phyloP scores from a whole-genome alignment of 2,329 filamentous ascomycete genomes.

The Aspergillus ustus region DNA sequence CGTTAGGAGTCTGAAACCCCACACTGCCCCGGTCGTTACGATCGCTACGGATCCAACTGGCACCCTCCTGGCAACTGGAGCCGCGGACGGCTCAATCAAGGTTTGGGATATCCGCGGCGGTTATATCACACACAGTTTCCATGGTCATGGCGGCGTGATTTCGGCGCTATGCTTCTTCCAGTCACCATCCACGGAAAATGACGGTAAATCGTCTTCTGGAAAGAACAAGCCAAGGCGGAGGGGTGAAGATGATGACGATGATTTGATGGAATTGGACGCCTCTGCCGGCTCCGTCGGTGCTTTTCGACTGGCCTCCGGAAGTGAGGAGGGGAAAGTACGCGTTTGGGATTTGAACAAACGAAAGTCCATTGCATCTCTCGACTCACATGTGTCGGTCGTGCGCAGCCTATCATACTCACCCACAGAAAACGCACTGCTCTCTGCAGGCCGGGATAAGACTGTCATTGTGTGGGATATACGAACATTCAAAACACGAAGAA shows the following conservation, averaged over 20 bases:
- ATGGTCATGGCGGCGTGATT: slow-evolving; percentile 87
- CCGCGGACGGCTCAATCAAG: slow-evolving; percentile 91
- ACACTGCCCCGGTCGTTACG: slow-evolving; percentile 86
- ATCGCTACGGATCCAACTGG: slow-evolving; percentile 83
- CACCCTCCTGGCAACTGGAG: slow-evolving; percentile 88
- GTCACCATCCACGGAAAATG: slow-evolving; percentile 55
- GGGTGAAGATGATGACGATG: slow-evolving; percentile 48
- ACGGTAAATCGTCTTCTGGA: slow-evolving; percentile 44
- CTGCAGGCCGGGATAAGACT: slow-evolving; percentile 89
- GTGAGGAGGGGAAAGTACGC: slow-evolving; percentile 89
- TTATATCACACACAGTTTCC: slow-evolving; percentile 92
- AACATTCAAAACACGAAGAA: slow-evolving; percentile 80
- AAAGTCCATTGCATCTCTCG: slow-evolving; percentile 74
- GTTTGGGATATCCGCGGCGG: slow-evolving; percentile 94
- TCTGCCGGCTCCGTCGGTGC: slow-evolving; percentile 56
- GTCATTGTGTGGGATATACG: slow-evolving; percentile 87
- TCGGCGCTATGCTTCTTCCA: slow-evolving; percentile 94
- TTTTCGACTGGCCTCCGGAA: slow-evolving; percentile 85
- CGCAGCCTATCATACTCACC: slow-evolving; percentile 81
- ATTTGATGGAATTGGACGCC: slow-evolving; percentile 48
- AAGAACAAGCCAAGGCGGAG: slow-evolving; percentile 52
- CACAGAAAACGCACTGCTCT: slow-evolving; percentile 75
- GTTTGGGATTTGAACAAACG: slow-evolving; percentile 91
- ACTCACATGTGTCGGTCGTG: slow-evolving; percentile 96
- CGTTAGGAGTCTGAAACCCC: slow-evolving; percentile 82